Evolutionary conservation across 176 grass and related monocot genomes (phyloP).

Genomic region (Alopecurus myosuroides): DNA sequence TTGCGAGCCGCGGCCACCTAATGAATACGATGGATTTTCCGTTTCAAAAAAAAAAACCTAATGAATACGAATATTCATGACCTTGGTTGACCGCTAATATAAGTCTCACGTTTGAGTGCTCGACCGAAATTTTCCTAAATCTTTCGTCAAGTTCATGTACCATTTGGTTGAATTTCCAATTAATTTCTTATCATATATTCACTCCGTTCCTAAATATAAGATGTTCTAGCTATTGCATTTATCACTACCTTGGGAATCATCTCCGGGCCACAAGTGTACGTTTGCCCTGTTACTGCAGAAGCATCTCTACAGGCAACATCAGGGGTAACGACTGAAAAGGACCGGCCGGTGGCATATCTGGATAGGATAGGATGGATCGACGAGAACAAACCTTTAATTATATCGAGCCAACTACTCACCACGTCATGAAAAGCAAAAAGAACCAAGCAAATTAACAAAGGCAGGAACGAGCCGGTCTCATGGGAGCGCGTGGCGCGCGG

Average conservation of each 20-base stretch:
- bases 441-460: neutral
- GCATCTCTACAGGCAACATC: neutral
- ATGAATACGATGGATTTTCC: neutral
- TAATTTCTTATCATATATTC: no score
- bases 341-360: neutral
- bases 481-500: neutral
- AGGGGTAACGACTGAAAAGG: neutral
- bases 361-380: constrained; percentile 14
- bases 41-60: no score
- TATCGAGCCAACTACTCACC: neutral
- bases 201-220: no score
- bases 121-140: neutral
- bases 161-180: neutral
- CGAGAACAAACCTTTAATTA: neutral
- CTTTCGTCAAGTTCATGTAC: neutral
- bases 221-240: no score
- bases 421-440: neutral
- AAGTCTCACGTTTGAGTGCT: no score
- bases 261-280: neutral
- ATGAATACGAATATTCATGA: neutral
- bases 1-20: neutral
- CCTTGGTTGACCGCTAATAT: neutral
- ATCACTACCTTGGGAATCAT: neutral
- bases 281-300: neutral
- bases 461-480: neutral